These are phyloP conservation scores for Stagonosporopsis cucurbitacearum DNA, from an alignment of 2,329 filamentous ascomycete species.

Conservation along the genomic window DNA sequence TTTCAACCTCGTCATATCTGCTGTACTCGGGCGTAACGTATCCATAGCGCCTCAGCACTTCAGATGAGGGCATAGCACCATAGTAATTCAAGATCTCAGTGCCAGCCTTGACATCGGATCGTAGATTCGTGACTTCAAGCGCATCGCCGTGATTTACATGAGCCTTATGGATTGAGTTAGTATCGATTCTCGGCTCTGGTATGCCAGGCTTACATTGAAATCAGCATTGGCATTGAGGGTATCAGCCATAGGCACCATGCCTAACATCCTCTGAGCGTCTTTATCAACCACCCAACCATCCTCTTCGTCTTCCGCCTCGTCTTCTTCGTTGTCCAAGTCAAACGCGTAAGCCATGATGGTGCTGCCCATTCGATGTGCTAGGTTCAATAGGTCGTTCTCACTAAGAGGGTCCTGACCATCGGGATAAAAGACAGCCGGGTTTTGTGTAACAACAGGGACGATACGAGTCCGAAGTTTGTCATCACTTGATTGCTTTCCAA, in stretches of 20 bases:
- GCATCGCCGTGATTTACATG: slow-evolving; percentile 34
- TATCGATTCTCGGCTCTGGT: neutral
- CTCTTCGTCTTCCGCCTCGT: slow-evolving; percentile 28
- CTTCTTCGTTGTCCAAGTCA: slow-evolving; percentile 27
- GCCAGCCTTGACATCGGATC: slow-evolving; percentile 20
- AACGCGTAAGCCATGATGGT: slow-evolving; percentile 36
- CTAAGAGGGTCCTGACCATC: neutral
- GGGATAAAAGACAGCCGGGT: slow-evolving; percentile 20
- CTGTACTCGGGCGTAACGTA: slow-evolving; percentile 31
- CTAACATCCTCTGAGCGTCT: slow-evolving; percentile 29
- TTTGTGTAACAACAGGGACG: slow-evolving; percentile 23
- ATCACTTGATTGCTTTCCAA: slow-evolving; percentile 30
- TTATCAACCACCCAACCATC: slow-evolving; percentile 36
- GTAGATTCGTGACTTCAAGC: slow-evolving; percentile 26
- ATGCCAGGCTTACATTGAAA: slow-evolving; percentile 24
- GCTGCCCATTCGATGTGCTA: slow-evolving; percentile 33
- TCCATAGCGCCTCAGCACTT: slow-evolving; percentile 31
- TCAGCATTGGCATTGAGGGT: slow-evolving; percentile 34
- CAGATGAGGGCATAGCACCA: slow-evolving; percentile 31
- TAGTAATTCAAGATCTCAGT: slow-evolving; percentile 35
- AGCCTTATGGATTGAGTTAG: slow-evolving; percentile 8
- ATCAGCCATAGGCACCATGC: slow-evolving; percentile 38
- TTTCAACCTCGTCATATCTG: slow-evolving; percentile 30
- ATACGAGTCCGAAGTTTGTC: slow-evolving; percentile 25
- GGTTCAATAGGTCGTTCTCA: slow-evolving; percentile 24